phyloP scores from a whole-genome alignment of 2,329 filamentous ascomycete species.

The Colletotrichum aenigma region DNA sequence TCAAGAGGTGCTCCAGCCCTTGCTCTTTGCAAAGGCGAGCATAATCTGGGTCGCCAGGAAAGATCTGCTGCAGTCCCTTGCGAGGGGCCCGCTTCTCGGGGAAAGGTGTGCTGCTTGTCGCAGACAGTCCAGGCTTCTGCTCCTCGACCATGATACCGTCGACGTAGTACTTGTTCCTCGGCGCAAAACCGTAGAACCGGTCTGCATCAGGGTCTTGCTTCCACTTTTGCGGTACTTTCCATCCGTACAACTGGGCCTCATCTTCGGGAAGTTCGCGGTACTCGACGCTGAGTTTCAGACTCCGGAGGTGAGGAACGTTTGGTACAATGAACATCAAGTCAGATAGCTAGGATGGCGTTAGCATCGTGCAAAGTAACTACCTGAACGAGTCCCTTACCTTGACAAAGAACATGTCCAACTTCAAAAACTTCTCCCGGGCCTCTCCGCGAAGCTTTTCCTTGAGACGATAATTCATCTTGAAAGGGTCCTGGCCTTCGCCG shows the following conservation, averaged over 20 bases:
- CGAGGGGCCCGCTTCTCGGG: slow-evolving; percentile 60
- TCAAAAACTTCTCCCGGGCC: slow-evolving; percentile 57
- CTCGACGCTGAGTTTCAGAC: slow-evolving; percentile 58
- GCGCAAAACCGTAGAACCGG: slow-evolving; percentile 58
- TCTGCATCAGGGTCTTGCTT: slow-evolving; percentile 60
- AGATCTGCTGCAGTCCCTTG: slow-evolving; percentile 56
- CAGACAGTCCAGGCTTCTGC: slow-evolving; percentile 48
- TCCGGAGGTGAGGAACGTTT: slow-evolving; percentile 61
- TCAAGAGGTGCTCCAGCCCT: slow-evolving; percentile 59
- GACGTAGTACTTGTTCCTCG: slow-evolving; percentile 62
- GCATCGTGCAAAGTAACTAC: neutral
- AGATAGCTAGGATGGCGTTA: slow-evolving; percentile 50
- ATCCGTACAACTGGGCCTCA: slow-evolving; percentile 48
- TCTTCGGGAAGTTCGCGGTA: slow-evolving; percentile 64
- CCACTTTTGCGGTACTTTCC: slow-evolving; percentile 56
- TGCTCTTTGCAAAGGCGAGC: slow-evolving; percentile 59
- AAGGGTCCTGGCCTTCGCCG: slow-evolving; percentile 46
- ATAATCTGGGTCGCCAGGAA: slow-evolving; percentile 63
- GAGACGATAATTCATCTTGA: slow-evolving; percentile 43
- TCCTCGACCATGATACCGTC: slow-evolving; percentile 60
- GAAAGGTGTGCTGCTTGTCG: slow-evolving; percentile 58
- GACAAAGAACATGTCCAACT: slow-evolving; percentile 69
- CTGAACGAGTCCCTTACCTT: slow-evolving; percentile 52
- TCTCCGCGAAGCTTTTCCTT: slow-evolving; percentile 52
- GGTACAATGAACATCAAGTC: slow-evolving; percentile 66